phyloP scores from a whole-genome alignment of 805 yeast genomes.

The Tetrapisispora nanseiensis region DNA sequence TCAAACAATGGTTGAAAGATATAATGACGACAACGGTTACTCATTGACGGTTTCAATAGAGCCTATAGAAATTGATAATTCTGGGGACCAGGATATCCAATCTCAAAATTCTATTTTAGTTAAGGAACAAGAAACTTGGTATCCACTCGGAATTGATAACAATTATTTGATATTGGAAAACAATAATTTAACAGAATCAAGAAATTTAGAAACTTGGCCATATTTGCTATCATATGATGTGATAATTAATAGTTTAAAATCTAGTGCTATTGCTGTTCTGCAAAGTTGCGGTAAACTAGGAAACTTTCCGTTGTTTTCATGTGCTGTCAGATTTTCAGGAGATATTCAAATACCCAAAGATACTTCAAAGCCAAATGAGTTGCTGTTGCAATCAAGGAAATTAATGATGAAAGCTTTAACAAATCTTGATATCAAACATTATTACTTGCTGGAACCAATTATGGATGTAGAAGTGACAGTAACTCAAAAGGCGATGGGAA shows the following conservation, averaged over 20 bases:
- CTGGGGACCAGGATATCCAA: neutral
- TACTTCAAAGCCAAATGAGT: slow-evolving; percentile 28
- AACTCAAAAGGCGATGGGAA: slow-evolving; percentile 65
- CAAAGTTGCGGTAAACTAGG: slow-evolving; percentile 60
- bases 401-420: slow-evolving; percentile 35
- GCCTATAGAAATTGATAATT: neutral
- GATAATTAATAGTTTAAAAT: slow-evolving; percentile 43
- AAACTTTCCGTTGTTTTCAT: slow-evolving; percentile 40
- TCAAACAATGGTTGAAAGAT: slow-evolving; percentile 6
- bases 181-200: slow-evolving; percentile 13
- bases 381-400: slow-evolving; percentile 38
- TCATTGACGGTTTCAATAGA: slow-evolving; percentile 15
- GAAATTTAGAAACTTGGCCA: slow-evolving; percentile 37
- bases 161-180: slow-evolving; percentile 28
- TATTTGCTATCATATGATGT: slow-evolving; percentile 38
- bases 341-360: slow-evolving; percentile 49
- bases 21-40: slow-evolving; percentile 13
- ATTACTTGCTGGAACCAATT: slow-evolving; percentile 72
- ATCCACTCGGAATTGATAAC: slow-evolving; percentile 26
- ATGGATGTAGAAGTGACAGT: slow-evolving; percentile 68
- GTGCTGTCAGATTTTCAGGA: slow-evolving; percentile 41
- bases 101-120: neutral
- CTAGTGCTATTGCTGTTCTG: slow-evolving; percentile 52
- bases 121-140: slow-evolving; percentile 16
- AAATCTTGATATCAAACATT: slow-evolving; percentile 18